These are phyloP conservation scores for Marsdenia floribunda DNA, from an alignment of 257 asterid genomes.

Conservation along the genomic window DNA sequence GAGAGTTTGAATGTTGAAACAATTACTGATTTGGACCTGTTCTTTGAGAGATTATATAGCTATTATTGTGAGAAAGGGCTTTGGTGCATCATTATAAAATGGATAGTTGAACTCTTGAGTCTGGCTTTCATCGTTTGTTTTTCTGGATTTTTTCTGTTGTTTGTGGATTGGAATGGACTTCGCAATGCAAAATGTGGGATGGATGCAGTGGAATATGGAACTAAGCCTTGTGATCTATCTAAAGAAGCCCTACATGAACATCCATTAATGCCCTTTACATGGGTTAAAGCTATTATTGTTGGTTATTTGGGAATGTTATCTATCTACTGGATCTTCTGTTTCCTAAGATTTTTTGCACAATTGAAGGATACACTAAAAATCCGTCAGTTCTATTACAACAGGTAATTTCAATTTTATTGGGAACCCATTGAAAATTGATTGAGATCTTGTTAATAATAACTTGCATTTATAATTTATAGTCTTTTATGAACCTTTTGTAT, in stretches of 20 bases:
- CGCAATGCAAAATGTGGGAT: constrained; percentile 96
- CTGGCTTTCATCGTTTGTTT: constrained; percentile 81
- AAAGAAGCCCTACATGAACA: constrained; percentile 88
- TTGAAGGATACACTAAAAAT: constrained; percentile 77
- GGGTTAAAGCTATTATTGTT: constrained; percentile 65
- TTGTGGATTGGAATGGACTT: constrained; percentile 95
- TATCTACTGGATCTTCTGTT: constrained; percentile 72
- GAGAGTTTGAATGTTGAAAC: constrained; percentile 65
- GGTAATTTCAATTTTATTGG: constrained; percentile 32
- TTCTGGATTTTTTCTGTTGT: constrained; percentile 78
- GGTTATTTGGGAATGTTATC: constrained; percentile 89
- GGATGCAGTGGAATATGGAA: constrained; percentile 98
- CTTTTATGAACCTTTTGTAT: not conserved
- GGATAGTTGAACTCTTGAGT: constrained; percentile 86
- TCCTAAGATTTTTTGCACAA: constrained; percentile 80
- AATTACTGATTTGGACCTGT: constrained; percentile 81
- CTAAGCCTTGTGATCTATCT: constrained; percentile 81
- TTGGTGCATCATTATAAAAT: constrained; percentile 88
- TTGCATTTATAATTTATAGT: not conserved
- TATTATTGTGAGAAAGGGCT: constrained; percentile 95
- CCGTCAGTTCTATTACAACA: constrained; percentile 70
- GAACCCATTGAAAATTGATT: not conserved
- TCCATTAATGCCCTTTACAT: constrained; percentile 76
- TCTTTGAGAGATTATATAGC: constrained; percentile 83
- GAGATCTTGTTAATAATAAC: not conserved